These are phyloP conservation scores for Tanacetum coccineum DNA, from an alignment of 129 eudicot genomes.

Conservation along the genomic window DNA sequence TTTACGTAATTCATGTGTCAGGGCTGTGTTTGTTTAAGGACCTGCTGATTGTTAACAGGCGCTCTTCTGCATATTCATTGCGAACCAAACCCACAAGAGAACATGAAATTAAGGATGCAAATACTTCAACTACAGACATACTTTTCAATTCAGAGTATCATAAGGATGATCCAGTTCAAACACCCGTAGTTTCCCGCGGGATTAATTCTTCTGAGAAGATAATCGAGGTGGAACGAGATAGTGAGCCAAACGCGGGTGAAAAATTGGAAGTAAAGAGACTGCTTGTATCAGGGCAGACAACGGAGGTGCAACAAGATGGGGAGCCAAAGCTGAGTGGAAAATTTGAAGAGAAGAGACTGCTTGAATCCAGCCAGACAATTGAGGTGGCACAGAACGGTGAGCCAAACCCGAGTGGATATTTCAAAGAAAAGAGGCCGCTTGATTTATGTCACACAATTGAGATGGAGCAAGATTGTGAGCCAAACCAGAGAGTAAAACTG, in stretches of 20 bases:
- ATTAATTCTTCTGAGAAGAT: not conserved
- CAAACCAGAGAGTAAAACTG: too few species aligned
- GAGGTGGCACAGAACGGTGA: not conserved
- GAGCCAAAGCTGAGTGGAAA: too few species aligned
- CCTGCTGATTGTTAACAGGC: conserved; percentile 24
- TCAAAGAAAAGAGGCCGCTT: too few species aligned
- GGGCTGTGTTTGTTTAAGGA: not conserved
- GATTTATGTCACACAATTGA: too few species aligned
- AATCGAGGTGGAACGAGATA: not conserved
- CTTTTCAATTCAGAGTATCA: not conserved
- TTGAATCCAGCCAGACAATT: not conserved
- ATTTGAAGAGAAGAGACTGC: too few species aligned
- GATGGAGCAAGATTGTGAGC: not conserved
- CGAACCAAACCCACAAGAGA: conserved; percentile 16
- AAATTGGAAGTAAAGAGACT: conserved; percentile 9
- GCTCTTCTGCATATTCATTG: conserved; percentile 16
- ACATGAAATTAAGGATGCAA: not conserved
- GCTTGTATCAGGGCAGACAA: too few species aligned
- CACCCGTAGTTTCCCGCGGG: not conserved
- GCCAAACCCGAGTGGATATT: too few species aligned
- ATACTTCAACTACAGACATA: not conserved
- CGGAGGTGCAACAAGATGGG: too few species aligned
- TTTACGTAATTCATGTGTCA: conserved; percentile 1
- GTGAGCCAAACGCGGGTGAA: not conserved
- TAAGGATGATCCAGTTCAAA: not conserved